These are phyloP conservation scores for Paulownia fortunei DNA, from an alignment of 257 asterid genomes.

Conservation along the genomic window DNA sequence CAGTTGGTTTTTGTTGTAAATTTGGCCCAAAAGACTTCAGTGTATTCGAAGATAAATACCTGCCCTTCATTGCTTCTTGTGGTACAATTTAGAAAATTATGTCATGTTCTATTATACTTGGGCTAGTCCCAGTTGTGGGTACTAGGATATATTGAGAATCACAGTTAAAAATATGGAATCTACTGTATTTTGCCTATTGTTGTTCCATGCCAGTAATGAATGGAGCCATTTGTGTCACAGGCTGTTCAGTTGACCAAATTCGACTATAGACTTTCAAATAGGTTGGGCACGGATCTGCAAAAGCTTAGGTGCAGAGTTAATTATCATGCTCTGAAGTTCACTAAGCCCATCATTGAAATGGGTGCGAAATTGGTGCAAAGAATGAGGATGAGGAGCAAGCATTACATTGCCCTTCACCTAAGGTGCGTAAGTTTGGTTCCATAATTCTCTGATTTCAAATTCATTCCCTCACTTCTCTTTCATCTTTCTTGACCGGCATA, in stretches of 20 bases:
- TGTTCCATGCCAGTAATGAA: slow-evolving; percentile 22
- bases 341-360: slow-evolving; percentile 78
- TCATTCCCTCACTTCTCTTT: background rate
- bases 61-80: slow-evolving; percentile 20
- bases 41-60: slow-evolving; percentile 2
- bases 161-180: background rate
- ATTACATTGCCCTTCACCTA: slow-evolving; percentile 89
- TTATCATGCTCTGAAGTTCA: slow-evolving; percentile 93
- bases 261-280: slow-evolving; percentile 95
- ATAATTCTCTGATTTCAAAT: background rate
- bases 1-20: background rate
- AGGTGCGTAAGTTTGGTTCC: slow-evolving; percentile 52
- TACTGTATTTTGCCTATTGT: slow-evolving; percentile 6
- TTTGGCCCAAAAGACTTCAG: background rate
- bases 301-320: slow-evolving; percentile 97
- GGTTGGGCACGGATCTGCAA: slow-evolving; percentile 76
- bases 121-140: slow-evolving; percentile 13
- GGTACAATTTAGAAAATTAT: background rate
- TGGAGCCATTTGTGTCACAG: slow-evolving; percentile 52
- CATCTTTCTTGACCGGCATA: slow-evolving; percentile 27
- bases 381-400: slow-evolving; percentile 84
- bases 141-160: slow-evolving; percentile 18
- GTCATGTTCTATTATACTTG: slow-evolving; percentile 25
- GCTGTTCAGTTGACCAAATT: slow-evolving; percentile 91
- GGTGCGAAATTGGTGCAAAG: slow-evolving; percentile 78